A percentile compares a stretch with the other conserved stretches of the same genome.
These are phyloP conservation scores for Rhizoclosmatium sp. DNA, from an alignment of 192 early-diverging fungal genomes.

Conservation along the genomic window DNA sequence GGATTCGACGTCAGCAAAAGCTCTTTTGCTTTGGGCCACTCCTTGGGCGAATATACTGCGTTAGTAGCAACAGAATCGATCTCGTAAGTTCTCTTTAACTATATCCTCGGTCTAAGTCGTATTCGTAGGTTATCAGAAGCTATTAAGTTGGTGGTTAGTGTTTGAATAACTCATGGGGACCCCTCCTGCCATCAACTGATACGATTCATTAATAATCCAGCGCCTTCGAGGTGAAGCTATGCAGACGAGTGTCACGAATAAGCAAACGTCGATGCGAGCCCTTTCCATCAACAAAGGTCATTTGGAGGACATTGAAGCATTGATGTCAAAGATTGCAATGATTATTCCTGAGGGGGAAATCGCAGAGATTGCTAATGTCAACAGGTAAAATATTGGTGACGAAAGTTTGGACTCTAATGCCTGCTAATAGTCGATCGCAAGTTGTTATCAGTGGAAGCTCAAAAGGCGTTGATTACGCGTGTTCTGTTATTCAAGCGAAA, in stretches of 20 bases:
- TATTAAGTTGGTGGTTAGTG: conserved; percentile 79
- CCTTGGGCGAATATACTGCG: conserved; percentile 88
- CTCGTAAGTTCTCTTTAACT: conserved; percentile 43
- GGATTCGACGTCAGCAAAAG: conserved; percentile 82
- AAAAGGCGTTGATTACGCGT: conserved; percentile 85
- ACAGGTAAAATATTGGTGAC: conserved; percentile 56
- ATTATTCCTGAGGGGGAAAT: conserved; percentile 74
- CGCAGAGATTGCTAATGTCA: conserved; percentile 89
- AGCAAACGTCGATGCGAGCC: conserved; percentile 87
- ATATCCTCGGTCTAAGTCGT: background rate
- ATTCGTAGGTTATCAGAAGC: conserved; percentile 73
- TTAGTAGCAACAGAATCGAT: conserved; percentile 56
- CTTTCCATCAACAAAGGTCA: conserved; percentile 78
- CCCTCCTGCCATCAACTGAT: background rate
- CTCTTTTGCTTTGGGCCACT: conserved; percentile 88
- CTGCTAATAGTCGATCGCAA: conserved; percentile 50
- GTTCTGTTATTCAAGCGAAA: conserved; percentile 77
- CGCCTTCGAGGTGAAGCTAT: conserved; percentile 87
- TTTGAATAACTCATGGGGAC: background rate
- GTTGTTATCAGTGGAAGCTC: conserved; percentile 91
- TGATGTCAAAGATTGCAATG: conserved; percentile 70
- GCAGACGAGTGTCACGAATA: conserved; percentile 76
- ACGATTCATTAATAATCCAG: conserved; percentile 39
- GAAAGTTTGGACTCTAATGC: too few relatives aligned
- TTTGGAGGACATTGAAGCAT: conserved; percentile 73